Conservation (phyloP, 148 eudicot species). For the Vaccinium macrocarpon region DNA sequence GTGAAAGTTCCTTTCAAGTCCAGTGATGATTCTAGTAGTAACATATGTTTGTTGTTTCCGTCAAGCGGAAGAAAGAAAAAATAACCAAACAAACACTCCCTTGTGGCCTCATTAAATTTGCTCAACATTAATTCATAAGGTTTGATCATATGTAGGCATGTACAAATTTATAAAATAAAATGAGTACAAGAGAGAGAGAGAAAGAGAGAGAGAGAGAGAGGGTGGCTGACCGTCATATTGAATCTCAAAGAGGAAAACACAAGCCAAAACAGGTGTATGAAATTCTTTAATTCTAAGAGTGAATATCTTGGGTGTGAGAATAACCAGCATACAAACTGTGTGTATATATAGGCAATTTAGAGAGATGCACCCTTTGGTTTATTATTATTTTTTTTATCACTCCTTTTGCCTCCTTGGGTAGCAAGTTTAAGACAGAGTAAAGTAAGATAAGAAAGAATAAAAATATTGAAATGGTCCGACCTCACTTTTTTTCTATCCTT, state of each 20-base stretch:
- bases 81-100: not conserved
- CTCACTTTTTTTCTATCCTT: not conserved
- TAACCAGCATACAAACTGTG: not conserved
- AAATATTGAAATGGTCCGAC: slow-evolving; percentile 8
- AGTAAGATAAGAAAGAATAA: slow-evolving; percentile 15
- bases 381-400: not conserved
- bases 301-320: not conserved
- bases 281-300: not conserved
- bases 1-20: not conserved
- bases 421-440: too few relatives aligned
- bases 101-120: not conserved
- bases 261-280: too few relatives aligned
- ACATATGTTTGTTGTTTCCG: not conserved
- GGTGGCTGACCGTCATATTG: slow-evolving; percentile 13
- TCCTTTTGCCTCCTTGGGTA: not conserved
- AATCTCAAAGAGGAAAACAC: not conserved
- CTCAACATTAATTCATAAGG: not conserved
- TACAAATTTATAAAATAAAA: not conserved
- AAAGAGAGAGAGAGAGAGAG: not conserved
- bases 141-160: not conserved
- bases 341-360: not conserved
- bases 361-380: not conserved
- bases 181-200: not conserved
- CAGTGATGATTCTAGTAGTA: not conserved
- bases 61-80: not conserved